phyloP scores from a whole-genome alignment of 169 alveolate genomes.

The Neospora caninum region DNA sequence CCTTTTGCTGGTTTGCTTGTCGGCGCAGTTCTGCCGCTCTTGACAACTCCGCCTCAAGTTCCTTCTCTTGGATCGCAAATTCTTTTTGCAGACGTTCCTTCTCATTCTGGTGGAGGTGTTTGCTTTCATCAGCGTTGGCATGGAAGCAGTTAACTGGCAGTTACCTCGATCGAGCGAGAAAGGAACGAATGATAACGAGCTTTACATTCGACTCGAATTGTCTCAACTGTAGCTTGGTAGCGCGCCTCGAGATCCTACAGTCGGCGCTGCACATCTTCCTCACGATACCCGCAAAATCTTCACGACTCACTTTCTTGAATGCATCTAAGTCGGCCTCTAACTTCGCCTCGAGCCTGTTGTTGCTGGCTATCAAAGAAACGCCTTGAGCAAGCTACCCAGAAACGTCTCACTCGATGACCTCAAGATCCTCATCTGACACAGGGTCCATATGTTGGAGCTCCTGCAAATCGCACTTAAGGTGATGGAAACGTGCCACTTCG shows the following conservation, averaged over 20 bases:
- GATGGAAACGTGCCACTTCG: not conserved
- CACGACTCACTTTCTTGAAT: slow-evolving; percentile 1
- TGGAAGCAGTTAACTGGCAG: not conserved
- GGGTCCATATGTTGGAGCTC: not conserved
- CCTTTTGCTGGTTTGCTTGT: not conserved
- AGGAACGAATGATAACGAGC: not conserved
- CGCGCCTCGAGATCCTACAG: slow-evolving; percentile 10
- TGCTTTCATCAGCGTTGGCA: not conserved
- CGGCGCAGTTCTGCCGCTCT: not conserved
- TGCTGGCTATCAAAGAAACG: not conserved
- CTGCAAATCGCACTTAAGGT: not conserved
- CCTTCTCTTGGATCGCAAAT: not conserved
- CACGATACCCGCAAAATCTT: not conserved
- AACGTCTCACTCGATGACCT: not conserved
- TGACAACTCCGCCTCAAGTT: not conserved
- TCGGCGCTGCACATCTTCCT: not conserved
- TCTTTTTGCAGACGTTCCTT: not conserved
- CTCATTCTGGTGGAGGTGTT: not conserved
- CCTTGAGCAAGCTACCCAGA: not conserved
- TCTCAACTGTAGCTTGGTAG: slow-evolving; percentile 23
- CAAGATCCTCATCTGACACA: not conserved
- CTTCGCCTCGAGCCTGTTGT: slow-evolving; percentile 8
- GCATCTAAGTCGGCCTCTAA: slow-evolving; percentile 12
- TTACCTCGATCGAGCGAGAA: slow-evolving; percentile 22
- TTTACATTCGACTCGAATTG: not conserved